These are phyloP conservation scores for Wolfiporia cocos DNA, from an alignment of 1,284 basidiomycete genomes.

Conservation along the genomic window DNA sequence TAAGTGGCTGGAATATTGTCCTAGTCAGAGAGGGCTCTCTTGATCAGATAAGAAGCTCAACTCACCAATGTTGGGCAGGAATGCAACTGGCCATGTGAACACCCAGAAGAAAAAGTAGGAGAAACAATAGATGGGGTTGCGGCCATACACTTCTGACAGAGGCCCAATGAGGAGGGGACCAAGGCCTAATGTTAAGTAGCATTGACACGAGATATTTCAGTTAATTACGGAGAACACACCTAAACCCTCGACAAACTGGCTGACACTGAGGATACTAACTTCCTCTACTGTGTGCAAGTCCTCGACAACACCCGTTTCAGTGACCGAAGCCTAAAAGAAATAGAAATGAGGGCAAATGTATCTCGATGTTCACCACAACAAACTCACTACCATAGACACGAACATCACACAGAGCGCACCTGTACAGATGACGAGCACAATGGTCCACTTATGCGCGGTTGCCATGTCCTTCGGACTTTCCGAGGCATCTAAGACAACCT, in stretches of 20 bases:
- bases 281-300: constrained; percentile 57
- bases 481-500: constrained; percentile 34
- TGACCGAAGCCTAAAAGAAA: constrained; percentile 48
- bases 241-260: constrained; percentile 62
- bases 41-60: neutral
- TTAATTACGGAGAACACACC: constrained; percentile 21
- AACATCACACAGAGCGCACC: constrained; percentile 62
- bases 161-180: constrained; percentile 48
- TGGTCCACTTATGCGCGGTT: constrained; percentile 45
- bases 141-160: constrained; percentile 47
- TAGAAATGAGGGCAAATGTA: neutral
- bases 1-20: constrained; percentile 36
- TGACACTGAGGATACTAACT: constrained; percentile 66
- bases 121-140: constrained; percentile 33
- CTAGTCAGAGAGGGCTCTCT: neutral
- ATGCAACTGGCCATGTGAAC: constrained; percentile 49
- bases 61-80: constrained; percentile 39
- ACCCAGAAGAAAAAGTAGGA: constrained; percentile 34
- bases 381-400: constrained; percentile 60
- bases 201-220: neutral
- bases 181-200: constrained; percentile 21
- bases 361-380: neutral
- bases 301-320: constrained; percentile 52
- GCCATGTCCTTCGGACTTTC: constrained; percentile 49
- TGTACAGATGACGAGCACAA: constrained; percentile 45